Conservation (phyloP, 2,329 filamentous ascomycete species). For the Blastomyces silverae region DNA sequence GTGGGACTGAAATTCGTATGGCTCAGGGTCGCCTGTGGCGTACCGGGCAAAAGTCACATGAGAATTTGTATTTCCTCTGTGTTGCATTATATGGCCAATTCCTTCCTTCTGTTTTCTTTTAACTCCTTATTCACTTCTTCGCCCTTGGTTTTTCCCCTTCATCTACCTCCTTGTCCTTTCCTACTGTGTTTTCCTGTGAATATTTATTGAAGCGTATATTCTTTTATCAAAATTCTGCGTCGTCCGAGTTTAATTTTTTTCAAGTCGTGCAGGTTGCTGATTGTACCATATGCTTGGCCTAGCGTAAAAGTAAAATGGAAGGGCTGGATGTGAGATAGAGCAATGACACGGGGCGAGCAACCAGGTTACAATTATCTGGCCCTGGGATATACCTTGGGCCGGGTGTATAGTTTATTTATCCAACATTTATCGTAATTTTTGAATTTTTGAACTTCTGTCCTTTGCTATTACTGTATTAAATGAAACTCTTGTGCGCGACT, state of each 20-base stretch:
- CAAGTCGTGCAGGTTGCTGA: conserved; percentile 9
- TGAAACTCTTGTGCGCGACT: neutral
- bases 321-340: neutral
- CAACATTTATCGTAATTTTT: neutral
- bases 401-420: neutral
- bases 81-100: conserved; percentile 8
- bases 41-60: neutral
- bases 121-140: neutral
- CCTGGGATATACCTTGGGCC: neutral
- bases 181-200: conserved; percentile 4
- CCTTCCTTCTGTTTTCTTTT: neutral
- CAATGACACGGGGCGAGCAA: neutral
- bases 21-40: neutral
- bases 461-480: neutral
- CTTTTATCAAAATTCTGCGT: conserved; percentile 13
- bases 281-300: conserved; percentile 8
- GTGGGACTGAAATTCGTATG: conserved; percentile 3
- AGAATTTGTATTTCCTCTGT: conserved; percentile 2
- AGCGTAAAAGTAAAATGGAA: conserved; percentile 1
- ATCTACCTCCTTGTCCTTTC: neutral
- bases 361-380: neutral
- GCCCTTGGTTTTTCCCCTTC: neutral
- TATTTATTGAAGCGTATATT: conserved; percentile 8
- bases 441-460: neutral
- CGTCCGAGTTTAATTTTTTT: neutral